phyloP scores from a whole-genome alignment of 2,329 filamentous ascomycete species.

The Pestalotiopsis sp. region DNA sequence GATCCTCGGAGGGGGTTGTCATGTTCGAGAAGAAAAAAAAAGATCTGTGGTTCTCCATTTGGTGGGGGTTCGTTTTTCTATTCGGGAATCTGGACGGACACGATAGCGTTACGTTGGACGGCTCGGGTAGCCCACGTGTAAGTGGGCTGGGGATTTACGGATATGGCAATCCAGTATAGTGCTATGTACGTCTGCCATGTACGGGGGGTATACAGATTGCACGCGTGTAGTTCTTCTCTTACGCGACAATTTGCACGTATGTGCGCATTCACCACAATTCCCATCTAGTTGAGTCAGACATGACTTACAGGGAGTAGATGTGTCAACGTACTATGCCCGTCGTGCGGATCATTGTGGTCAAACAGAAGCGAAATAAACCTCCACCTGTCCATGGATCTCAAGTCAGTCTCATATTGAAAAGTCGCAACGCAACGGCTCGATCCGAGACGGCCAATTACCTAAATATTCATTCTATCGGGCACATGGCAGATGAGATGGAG shows the following conservation, averaged over 20 bases:
- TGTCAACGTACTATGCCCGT: not conserved
- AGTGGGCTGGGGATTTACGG: not conserved
- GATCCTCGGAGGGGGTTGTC: not conserved
- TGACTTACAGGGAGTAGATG: not conserved
- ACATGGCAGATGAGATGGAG: not conserved
- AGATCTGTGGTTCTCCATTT: not conserved
- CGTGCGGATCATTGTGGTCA: not conserved
- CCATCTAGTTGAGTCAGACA: not conserved
- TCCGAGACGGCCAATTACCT: not conserved
- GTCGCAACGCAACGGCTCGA: not conserved
- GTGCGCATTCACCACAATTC: not conserved
- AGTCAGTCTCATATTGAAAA: not conserved
- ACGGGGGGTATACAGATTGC: no score
- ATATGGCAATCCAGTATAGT: not conserved
- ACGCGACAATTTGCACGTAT: not conserved
- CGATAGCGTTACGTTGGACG: not conserved
- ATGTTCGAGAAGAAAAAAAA: not conserved
- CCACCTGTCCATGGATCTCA: not conserved
- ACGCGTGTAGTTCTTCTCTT: no score
- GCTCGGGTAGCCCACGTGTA: not conserved
- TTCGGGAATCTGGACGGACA: not conserved
- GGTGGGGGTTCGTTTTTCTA: not conserved
- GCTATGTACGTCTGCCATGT: no score
- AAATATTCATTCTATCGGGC: not conserved
- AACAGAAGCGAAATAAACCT: not conserved